A percentile compares a stretch with the other conserved stretches of the same genome.
phyloP scores from a whole-genome alignment of 2,329 filamentous ascomycete species.

The Ophiocordyceps robertsii region DNA sequence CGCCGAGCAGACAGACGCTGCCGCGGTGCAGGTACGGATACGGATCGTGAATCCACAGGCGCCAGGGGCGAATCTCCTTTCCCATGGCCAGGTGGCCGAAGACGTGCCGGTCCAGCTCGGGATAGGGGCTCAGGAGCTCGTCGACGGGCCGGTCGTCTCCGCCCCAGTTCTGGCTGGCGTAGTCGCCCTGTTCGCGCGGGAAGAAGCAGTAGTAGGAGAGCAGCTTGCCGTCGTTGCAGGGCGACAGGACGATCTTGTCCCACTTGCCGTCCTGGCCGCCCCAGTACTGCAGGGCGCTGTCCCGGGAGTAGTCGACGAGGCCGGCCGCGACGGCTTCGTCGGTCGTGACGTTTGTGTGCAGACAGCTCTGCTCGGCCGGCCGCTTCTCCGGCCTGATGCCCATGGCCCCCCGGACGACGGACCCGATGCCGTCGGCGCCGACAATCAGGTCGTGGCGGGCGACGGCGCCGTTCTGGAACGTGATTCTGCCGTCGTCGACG shows the following conservation, averaged over 20 bases:
- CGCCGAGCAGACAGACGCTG: conserved; percentile 45
- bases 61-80: conserved; percentile 50
- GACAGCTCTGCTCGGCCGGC: conserved; percentile 46
- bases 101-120: conserved; percentile 44
- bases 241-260: conserved; percentile 59
- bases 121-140: conserved; percentile 47
- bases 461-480: conserved; percentile 36
- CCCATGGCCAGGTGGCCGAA: conserved; percentile 43
- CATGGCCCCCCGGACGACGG: conserved; percentile 46
- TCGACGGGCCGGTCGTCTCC: conserved; percentile 36
- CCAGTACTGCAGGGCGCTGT: conserved; percentile 56
- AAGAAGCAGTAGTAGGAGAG: conserved; percentile 62
- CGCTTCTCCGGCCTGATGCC: conserved; percentile 46
- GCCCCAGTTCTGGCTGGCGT: conserved; percentile 46
- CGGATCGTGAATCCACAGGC: conserved; percentile 46
- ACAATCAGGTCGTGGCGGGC: conserved; percentile 45
- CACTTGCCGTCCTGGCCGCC: conserved; percentile 48
- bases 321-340: conserved; percentile 46
- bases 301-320: conserved; percentile 46
- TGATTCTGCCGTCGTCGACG: conserved; percentile 31
- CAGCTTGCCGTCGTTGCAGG: conserved; percentile 51
- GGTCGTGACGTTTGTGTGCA: conserved; percentile 51
- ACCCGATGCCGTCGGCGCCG: conserved; percentile 56
- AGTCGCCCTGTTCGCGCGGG: conserved; percentile 40
- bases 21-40: conserved; percentile 43